Percentiles rank a stretch among this genome's conserved stretches.
Evolutionary conservation across 1,284 basidiomycete genomes (phyloP).

Genomic region (Pyrrhoderma noxium): DNA sequence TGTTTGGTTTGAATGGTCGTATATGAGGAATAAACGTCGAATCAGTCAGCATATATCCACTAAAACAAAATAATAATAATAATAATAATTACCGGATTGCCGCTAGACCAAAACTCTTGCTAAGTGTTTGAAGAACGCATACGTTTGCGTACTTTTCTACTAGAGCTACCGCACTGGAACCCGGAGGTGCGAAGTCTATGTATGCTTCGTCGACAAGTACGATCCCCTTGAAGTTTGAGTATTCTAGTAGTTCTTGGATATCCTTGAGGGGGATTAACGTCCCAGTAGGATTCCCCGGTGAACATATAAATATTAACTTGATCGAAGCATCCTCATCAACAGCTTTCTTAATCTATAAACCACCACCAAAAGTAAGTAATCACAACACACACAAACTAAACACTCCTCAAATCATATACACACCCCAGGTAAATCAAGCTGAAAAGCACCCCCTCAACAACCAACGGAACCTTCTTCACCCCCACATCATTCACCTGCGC

Average conservation of each 20-base stretch:
- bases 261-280: conserved; percentile 74
- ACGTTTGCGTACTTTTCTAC: conserved; percentile 83
- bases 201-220: conserved; percentile 97
- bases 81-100: conserved; percentile 65
- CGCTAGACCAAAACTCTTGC: conserved; percentile 94
- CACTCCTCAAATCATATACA: conserved; percentile 24
- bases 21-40: too few species aligned
- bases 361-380: too few species aligned
- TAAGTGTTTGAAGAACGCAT: conserved; percentile 91
- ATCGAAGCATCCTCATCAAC: conserved; percentile 65
- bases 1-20: not conserved
- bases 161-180: conserved; percentile 62
- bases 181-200: conserved; percentile 80
- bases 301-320: conserved; percentile 93
- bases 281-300: conserved; percentile 96
- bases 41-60: too few species aligned
- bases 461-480: conserved; percentile 74
- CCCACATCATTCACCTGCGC: conserved; percentile 94
- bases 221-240: conserved; percentile 81
- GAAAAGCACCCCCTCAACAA: conserved; percentile 75
- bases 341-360: conserved; percentile 58
- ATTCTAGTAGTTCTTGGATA: conserved; percentile 71
- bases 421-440: conserved; percentile 70
- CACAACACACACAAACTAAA: not conserved
- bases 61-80: not conserved